Evolutionary conservation across 768 basidiomycete species (phyloP).

Genomic region (Macrolepiota fuliginosa): DNA sequence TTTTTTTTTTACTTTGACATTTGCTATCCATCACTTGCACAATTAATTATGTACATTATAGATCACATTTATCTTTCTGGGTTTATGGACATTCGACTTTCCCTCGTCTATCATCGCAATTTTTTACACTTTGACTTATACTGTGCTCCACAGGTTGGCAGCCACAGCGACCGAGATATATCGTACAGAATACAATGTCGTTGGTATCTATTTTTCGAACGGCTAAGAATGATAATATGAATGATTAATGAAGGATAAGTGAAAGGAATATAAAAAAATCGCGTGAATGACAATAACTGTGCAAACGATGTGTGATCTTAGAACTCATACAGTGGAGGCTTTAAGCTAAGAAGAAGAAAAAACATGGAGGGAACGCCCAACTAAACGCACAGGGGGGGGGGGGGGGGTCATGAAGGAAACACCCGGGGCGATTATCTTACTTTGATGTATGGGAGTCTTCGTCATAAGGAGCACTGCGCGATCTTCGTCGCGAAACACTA

Average conservation of each 20-base stretch:
- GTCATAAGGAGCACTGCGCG: slow-evolving; percentile 7
- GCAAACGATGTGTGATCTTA: not conserved
- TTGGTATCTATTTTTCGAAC: not conserved
- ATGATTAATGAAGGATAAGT: not conserved
- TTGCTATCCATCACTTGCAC: not conserved
- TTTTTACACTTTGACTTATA: not conserved
- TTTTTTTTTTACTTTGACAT: slow-evolving; percentile 1
- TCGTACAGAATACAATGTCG: not conserved
- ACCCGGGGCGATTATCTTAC: not conserved
- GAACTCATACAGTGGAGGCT: not conserved
- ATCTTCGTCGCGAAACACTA: slow-evolving; percentile 3
- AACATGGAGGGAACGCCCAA: too few species aligned
- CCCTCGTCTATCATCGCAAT: not conserved
- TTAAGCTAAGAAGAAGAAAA: not conserved
- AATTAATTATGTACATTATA: slow-evolving; percentile 7
- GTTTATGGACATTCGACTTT: not conserved
- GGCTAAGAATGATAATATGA: slow-evolving; percentile 4
- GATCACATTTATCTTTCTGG: not conserved
- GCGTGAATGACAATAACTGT: not conserved
- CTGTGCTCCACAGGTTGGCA: not conserved
- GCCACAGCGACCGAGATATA: not conserved
- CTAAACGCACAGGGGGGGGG: not conserved
- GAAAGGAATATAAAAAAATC: not conserved
- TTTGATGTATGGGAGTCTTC: not conserved
- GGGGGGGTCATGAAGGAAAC: not conserved